phyloP scores from a whole-genome alignment of 177 flowering plant genomes.

The Tripterygium wilfordii region DNA sequence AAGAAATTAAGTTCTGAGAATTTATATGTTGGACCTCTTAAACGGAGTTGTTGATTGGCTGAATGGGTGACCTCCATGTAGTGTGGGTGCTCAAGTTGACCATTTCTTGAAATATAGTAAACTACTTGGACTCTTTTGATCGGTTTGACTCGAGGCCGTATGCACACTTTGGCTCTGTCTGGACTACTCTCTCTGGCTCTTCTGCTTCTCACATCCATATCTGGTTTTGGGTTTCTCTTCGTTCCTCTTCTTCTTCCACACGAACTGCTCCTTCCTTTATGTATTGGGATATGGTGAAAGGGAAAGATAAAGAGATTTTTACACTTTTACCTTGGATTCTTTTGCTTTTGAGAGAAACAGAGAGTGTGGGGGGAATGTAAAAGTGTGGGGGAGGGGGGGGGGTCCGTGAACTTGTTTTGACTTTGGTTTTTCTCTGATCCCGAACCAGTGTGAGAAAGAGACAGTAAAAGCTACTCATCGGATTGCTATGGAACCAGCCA shows the following conservation, averaged over 20 bases:
- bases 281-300: constrained; percentile 1
- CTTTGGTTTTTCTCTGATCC: constrained; percentile 8
- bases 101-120: constrained; percentile 76
- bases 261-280: not conserved
- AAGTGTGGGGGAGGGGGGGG: constrained; percentile 3
- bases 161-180: constrained; percentile 31
- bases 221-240: not conserved
- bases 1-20: not conserved
- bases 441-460: no score
- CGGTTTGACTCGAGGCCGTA: constrained; percentile 14
- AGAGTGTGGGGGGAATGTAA: not conserved
- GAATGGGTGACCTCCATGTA: constrained; percentile 65
- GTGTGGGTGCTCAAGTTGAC: constrained; percentile 87
- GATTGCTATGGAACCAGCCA: no score
- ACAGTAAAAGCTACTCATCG: no score
- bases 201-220: constrained; percentile 31
- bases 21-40: constrained; percentile 39
- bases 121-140: constrained; percentile 58
- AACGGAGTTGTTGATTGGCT: constrained; percentile 48
- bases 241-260: not conserved
- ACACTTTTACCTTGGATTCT: no score
- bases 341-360: no score
- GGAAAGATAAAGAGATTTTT: not conserved
- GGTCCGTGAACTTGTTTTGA: not conserved
- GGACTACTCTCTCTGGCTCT: constrained; percentile 45